A percentile compares a stretch with the other conserved stretches of the same genome.
phyloP scores from a whole-genome alignment of 2,329 filamentous ascomycete species.

The Microascus cirrosus region DNA sequence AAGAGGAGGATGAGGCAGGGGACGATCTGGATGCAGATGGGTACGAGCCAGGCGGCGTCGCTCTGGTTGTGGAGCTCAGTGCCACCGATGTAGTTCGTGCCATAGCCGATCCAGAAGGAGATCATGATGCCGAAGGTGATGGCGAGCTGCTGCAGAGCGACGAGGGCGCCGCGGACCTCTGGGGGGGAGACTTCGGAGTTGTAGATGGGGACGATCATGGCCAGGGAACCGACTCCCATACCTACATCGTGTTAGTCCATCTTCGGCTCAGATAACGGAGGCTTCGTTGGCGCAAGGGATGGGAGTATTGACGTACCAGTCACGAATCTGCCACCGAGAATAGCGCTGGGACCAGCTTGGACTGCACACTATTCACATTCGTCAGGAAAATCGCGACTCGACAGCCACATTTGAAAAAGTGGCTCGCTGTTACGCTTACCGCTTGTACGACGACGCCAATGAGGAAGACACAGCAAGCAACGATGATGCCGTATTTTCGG shows the following conservation, averaged over 20 bases:
- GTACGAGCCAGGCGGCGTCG: conserved; percentile 63
- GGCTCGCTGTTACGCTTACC: conserved; percentile 13
- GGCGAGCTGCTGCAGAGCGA: conserved; percentile 37
- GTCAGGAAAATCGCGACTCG: neutral
- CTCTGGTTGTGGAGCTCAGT: conserved; percentile 35
- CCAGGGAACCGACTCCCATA: conserved; percentile 58
- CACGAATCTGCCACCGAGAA: conserved; percentile 3
- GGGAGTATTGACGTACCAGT: neutral
- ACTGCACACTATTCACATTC: neutral
- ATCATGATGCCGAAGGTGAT: conserved; percentile 55
- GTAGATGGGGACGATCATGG: conserved; percentile 53
- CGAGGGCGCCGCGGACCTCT: conserved; percentile 29
- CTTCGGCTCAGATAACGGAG: neutral
- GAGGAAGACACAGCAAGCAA: conserved; percentile 48
- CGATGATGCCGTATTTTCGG: conserved; percentile 57
- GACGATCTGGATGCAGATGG: conserved; percentile 58
- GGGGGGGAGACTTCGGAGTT: conserved; percentile 34
- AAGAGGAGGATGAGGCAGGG: conserved; percentile 55
- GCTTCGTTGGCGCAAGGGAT: neutral
- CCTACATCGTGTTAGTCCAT: conserved; percentile 22
- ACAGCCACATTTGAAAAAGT: neutral
- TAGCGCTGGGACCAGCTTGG: conserved; percentile 1
- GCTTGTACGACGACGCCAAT: conserved; percentile 60
- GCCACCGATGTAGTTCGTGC: conserved; percentile 56
- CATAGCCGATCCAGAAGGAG: conserved; percentile 53